phyloP scores from a whole-genome alignment of 306 rosid species.

The Castanea crenata region DNA sequence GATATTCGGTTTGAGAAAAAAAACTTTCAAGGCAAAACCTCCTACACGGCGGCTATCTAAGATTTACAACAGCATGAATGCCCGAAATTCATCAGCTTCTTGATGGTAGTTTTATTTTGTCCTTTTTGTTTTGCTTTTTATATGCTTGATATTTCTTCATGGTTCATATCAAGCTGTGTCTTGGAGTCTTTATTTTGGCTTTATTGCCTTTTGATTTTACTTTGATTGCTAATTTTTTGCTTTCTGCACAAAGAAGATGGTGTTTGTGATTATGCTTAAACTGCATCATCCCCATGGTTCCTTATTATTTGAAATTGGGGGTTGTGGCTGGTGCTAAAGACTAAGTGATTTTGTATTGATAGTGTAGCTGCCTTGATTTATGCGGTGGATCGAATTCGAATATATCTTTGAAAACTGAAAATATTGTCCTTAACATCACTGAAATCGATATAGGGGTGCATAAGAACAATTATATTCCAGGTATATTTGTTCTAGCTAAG shows the following conservation, averaged over 20 bases:
- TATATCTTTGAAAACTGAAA: background rate
- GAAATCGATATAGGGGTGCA: background rate
- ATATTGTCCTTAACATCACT: background rate
- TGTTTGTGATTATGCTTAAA: background rate
- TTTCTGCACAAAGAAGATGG: background rate
- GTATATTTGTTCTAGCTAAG: background rate
- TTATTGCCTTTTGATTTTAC: background rate
- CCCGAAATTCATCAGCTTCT: slow-evolving; percentile 48
- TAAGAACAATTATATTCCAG: background rate
- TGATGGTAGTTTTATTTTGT: slow-evolving; percentile 26
- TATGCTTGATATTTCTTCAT: background rate
- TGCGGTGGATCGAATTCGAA: background rate
- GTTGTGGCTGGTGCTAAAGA: background rate
- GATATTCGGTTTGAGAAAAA: slow-evolving; percentile 69
- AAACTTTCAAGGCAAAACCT: slow-evolving; percentile 54
- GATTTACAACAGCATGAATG: slow-evolving; percentile 43
- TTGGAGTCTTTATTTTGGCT: background rate
- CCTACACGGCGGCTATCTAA: slow-evolving; percentile 63
- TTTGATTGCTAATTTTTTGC: background rate
- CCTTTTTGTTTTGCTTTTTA: background rate
- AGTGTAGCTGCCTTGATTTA: background rate
- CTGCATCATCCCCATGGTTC: background rate
- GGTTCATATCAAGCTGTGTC: background rate
- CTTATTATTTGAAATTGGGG: background rate
- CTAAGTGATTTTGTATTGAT: background rate